Evolutionary conservation across 192 early-diverging fungal species (phyloP), one percentile per base, ranked within the genome.

Genomic region (Chytriomyces sp.): DNA sequence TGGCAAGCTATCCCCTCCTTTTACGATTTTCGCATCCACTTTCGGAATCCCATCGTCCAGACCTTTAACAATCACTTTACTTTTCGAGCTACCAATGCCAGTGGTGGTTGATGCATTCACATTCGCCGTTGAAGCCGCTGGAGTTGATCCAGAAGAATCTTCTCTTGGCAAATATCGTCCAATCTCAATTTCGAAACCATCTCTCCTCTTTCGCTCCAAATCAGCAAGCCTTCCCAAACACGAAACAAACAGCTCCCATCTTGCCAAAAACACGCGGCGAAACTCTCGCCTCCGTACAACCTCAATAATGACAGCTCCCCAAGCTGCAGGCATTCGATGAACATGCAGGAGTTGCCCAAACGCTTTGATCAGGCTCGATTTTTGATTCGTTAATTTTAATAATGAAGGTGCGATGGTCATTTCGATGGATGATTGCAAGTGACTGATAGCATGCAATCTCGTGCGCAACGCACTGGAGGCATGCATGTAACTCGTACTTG

Each of bases 261-360:
- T 79, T 11, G 28, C 47, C 6, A 86, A 7, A 70, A 86, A 82
- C 2, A 84, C 68, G 64, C 75, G 47, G 23, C 72, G 74, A 86
- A 77, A 87, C 62, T 87, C 86, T 45, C 78, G 67, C 24, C 86
- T 62, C 65, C 86, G 81, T 5, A 86, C 86, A 74, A 88, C 79
- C 64, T 88, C 86, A 5, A 84, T 80, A 43, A 85, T 49, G 3
- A 80, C 61, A 18, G 84, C 86, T 24, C 82, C 86, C 83, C 83
- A 88, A 3, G 86, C 86, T 7, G 84, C 78, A 10, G 83, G 80
- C 83, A 88, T 88, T 24, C 86, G 79, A 77, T 88, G 84, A 1
- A 88, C 82, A 77, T 86, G 84, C 23, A 86, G 64, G 8, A 88
- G 69, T 62, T 88, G 86, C 20, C 64, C 47, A 57, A 88, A 83